Conservation (phyloP, 2,329 filamentous ascomycete species). For the Penicillium carneum region DNA sequence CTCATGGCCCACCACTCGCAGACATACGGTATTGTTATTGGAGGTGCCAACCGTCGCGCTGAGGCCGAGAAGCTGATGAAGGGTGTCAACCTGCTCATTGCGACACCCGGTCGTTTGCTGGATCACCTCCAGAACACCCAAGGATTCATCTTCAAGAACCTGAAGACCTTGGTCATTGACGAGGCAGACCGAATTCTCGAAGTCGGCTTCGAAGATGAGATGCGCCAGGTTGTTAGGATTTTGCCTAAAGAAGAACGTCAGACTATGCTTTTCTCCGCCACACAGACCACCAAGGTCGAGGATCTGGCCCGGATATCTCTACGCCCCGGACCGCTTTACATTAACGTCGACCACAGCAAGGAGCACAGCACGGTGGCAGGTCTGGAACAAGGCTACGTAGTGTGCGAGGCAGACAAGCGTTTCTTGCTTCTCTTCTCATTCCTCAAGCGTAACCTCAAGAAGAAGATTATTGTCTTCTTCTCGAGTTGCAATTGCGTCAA, state of each 20-base stretch:
- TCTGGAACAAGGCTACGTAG: conserved; percentile 92
- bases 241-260: conserved; percentile 85
- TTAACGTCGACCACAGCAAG: conserved; percentile 92
- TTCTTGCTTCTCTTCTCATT: conserved; percentile 95
- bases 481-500: conserved; percentile 91
- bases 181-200: conserved; percentile 96
- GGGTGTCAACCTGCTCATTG: conserved; percentile 92
- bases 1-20: conserved; percentile 93
- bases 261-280: conserved; percentile 98
- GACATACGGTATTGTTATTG: conserved; percentile 94
- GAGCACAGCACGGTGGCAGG: conserved; percentile 91
- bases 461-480: conserved; percentile 98
- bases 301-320: conserved; percentile 94
- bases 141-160: conserved; percentile 88
- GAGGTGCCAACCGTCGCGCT: conserved; percentile 86
- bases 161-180: conserved; percentile 91
- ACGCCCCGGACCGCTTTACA: conserved; percentile 87
- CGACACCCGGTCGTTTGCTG: conserved; percentile 87
- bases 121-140: conserved; percentile 94
- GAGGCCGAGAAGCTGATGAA: conserved; percentile 94
- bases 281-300: conserved; percentile 97
- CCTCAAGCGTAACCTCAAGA: conserved; percentile 87
- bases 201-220: conserved; percentile 98
- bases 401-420: conserved; percentile 91
- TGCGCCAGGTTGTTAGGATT: conserved; percentile 95